Base-by-base conservation (phyloP, 306 rosid species). In the Quercus aquifolioides region DNA sequence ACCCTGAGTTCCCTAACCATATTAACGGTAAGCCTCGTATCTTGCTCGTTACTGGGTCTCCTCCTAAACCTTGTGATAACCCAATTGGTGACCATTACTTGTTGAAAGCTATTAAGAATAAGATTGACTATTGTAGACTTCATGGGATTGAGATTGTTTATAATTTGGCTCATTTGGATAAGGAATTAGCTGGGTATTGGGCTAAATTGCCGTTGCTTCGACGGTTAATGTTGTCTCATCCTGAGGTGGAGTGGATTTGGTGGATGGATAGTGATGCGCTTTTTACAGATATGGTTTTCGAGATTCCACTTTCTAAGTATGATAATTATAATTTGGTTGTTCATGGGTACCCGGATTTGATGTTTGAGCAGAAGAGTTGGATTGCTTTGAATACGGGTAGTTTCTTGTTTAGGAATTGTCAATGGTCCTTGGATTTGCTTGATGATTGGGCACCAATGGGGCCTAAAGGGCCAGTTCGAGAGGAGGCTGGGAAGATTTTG, bases 41-140 rank as follows among this genome's bases (percentile, higher is more conserved):
- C 76, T 74, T 92, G 78, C 91, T 94, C n/a, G 91, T 94, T 0
- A 90, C 98, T 64, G 98, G 98, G 1, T 94, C 98, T 1, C 98
- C 96, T 0, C 98, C 98, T 0, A 94, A 92, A 55, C 98, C 98
- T 25, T 94, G 98, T 78, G 98, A 94, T 41, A 94, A 94, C 65
- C 87, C 98, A 15, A 91, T 94, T 78, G 98, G 98, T 28, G 98
- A 94, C 76, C 98, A 94, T 82, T 94, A 89, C 54, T 59, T 59
- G 65, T 78, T 88, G 85, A 88, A 88, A 30, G 55, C 78, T 88
- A 55, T 49, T 49, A 88, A 88, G 82, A 88, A 85, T 54, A 88
- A 88, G 82, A 88, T 88, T 55, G 91, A 88, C 64, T 88, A 88
- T 46, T 85, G 91, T 70, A 80, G 91, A 54, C 71, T 88, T 23